Evolutionary conservation across 148 eudicot species (phyloP).

Genomic region (Rhododendron henanense): DNA sequence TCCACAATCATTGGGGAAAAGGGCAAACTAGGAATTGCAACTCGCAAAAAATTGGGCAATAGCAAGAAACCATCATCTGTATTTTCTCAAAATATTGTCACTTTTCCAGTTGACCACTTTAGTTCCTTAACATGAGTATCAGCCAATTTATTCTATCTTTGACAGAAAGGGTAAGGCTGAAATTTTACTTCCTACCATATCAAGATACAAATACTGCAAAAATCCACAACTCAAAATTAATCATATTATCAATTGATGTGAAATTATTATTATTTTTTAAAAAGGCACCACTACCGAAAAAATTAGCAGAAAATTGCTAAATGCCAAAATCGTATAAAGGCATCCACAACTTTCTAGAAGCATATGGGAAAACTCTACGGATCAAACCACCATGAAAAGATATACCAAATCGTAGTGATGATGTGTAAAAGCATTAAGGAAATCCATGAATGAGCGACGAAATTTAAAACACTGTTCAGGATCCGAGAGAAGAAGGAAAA

Average conservation of each 20-base stretch:
- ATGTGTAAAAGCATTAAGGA: neutral
- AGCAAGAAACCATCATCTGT: neutral
- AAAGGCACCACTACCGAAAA: neutral
- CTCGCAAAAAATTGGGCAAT: neutral
- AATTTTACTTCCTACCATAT: neutral
- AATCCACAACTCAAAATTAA: neutral
- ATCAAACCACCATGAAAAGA: neutral
- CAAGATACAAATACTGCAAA: neutral
- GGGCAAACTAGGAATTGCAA: neutral
- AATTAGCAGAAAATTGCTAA: neutral
- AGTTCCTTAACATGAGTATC: neutral
- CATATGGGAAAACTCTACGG: neutral
- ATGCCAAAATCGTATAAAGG: neutral
- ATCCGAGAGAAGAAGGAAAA: conserved; percentile 5
- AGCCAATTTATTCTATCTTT: neutral
- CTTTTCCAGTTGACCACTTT: neutral
- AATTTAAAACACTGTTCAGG: conserved; percentile 6
- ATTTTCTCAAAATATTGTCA: neutral
- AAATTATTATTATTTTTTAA: neutral
- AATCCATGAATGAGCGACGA: conserved; percentile 12
- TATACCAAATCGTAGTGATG: neutral
- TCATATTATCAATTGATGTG: neutral
- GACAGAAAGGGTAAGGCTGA: neutral
- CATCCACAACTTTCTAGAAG: neutral
- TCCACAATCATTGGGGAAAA: too few species aligned